Base-by-base conservation (phyloP, 1,139 yeast species). In the Zhuliangozyma blackwelliae region DNA sequence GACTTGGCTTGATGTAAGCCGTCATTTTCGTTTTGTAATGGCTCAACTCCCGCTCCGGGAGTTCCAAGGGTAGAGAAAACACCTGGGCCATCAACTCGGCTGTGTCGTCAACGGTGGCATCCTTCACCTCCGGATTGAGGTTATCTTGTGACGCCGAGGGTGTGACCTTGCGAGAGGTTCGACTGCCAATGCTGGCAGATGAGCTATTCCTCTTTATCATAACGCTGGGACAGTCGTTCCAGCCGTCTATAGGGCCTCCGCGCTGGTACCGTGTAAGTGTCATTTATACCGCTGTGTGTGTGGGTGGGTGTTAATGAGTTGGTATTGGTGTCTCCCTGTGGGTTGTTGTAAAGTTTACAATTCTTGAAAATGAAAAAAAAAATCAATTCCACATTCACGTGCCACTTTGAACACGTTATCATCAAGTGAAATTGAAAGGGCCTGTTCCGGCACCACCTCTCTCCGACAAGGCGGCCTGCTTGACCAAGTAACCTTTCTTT, bases 171-270 rank as follows among this genome's bases (percentile, higher is more conserved):
- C 23, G 23, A 7, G 23, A 22, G 23, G 5, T 22, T 9, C 23
- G n/a, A 10, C 32, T 37, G 10, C 22, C 38, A 3, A 37, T 27
- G 26, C 37, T 33, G 9, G 43, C 31, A 7, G 33, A 25, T 6
- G 44, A 36, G 12, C 35, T 28, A 25, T 32, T 38, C 7, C 32
- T 34, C 3, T 33, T 25, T 27, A 44, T 28, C 48, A 51, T 46
- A 34, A 47, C 34, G 7, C 54, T 38, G 1, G 75, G 75, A 47
- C 72, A 67, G 46, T 70, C 76, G 42, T 70, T 70, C 76, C 76
- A 70, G 7, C 75, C 75, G 40, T 65, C 69, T 49, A 65, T 64
- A 19, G 55, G 51, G 30, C 57, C 71, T 3, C 74, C 74, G 38
- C 65, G 44, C 46, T 68, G 73, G 46, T 53, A 63, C 38, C 57